These are phyloP conservation scores for Mortierella sp. DNA, from an alignment of 371 early-diverging fungal species.

Conservation along the genomic window DNA sequence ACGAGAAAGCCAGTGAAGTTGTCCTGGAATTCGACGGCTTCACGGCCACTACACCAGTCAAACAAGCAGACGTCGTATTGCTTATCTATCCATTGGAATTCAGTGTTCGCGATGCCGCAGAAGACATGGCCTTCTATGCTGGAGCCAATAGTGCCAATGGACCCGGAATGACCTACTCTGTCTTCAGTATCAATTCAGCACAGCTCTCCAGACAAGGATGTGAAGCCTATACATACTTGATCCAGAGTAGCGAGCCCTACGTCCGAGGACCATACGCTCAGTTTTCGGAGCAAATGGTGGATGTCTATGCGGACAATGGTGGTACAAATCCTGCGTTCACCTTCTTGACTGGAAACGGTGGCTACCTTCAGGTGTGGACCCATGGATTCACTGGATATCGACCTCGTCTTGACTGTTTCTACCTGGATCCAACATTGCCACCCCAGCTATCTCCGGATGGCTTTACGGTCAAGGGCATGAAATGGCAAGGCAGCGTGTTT, in stretches of 20 bases:
- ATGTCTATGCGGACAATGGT: conserved; percentile 38
- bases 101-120: conserved; percentile 17
- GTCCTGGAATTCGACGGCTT: conserved; percentile 47
- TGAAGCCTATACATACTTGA: conserved; percentile 40
- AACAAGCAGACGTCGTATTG: conserved; percentile 46
- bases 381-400: conserved; percentile 48
- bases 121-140: conserved; percentile 38
- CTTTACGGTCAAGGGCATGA: conserved; percentile 42
- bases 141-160: conserved; percentile 50
- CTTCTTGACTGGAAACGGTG: conserved; percentile 49
- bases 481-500: conserved; percentile 49
- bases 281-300: conserved; percentile 43
- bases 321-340: conserved; percentile 49
- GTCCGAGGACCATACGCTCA: conserved; percentile 43
- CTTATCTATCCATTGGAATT: conserved; percentile 42
- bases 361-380: conserved; percentile 44
- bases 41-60: conserved; percentile 40
- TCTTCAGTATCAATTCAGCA: conserved; percentile 41
- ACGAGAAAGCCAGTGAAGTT: conserved; percentile 27
- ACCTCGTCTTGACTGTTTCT: conserved; percentile 42
- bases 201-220: conserved; percentile 41
- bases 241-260: conserved; percentile 46
- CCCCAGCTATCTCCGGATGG: conserved; percentile 44
- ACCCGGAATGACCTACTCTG: conserved; percentile 49
- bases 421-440: conserved; percentile 42